phyloP scores from a whole-genome alignment of 148 eudicot species.

The Diospyros kaki region DNA sequence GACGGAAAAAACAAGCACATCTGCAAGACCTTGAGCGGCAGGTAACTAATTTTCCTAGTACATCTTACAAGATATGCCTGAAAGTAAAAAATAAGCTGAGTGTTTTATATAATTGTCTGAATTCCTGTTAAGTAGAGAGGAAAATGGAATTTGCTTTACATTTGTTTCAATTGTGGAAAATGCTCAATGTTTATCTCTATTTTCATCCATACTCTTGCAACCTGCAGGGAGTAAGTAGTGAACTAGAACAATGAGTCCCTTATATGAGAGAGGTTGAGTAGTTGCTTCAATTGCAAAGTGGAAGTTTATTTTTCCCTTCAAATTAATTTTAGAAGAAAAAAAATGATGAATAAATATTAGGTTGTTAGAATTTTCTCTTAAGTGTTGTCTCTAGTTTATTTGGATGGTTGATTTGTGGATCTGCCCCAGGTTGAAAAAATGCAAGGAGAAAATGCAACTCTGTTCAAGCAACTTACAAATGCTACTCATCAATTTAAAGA shows the following conservation, averaged over 20 bases:
- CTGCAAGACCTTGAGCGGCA: conserved; percentile 70
- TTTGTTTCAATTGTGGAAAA: too few relatives aligned
- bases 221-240: background rate
- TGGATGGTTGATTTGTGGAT: conserved; percentile 1
- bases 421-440: conserved; percentile 63
- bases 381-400: background rate
- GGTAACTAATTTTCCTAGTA: conserved; percentile 30
- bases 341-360: background rate
- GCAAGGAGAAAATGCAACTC: conserved; percentile 54
- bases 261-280: too few relatives aligned
- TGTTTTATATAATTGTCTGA: too few relatives aligned
- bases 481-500: conserved; percentile 82
- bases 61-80: too few relatives aligned
- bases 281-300: too few relatives aligned
- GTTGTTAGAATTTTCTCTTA: background rate
- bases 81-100: too few relatives aligned
- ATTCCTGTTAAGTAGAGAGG: too few relatives aligned
- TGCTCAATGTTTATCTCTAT: background rate
- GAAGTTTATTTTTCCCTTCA: background rate
- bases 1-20: conserved; percentile 83
- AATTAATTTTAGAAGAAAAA: background rate
- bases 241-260: too few relatives aligned
- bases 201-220: background rate
- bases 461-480: conserved; percentile 65
- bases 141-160: too few relatives aligned